A percentile compares a stretch with the other conserved stretches of the same genome.
phyloP scores from a whole-genome alignment of 371 early-diverging fungal genomes.

The Haplosporangium sp. region DNA sequence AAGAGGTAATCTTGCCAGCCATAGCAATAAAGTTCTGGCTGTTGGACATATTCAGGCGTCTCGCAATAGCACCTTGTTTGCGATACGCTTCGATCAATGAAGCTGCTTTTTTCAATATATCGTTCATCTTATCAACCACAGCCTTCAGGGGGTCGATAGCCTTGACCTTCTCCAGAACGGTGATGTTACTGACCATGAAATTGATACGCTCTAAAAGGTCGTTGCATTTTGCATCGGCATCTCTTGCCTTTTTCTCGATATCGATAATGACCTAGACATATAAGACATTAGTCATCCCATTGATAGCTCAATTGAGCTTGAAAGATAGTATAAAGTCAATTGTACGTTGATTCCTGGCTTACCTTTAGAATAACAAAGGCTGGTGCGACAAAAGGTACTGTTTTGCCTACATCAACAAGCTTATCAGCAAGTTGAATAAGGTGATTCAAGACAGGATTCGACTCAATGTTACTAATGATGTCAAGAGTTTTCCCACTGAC shows the following conservation, averaged over 20 bases:
- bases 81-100: conserved; percentile 61
- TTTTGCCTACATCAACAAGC: conserved; percentile 58
- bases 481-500: conserved; percentile 11
- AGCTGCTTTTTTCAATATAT: conserved; percentile 55
- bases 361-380: conserved; percentile 59
- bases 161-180: conserved; percentile 54
- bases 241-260: conserved; percentile 58
- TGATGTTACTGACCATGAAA: conserved; percentile 61
- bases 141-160: conserved; percentile 37
- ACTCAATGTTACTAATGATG: conserved; percentile 19
- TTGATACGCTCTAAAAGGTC: conserved; percentile 63
- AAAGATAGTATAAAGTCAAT: not conserved
- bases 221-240: conserved; percentile 58
- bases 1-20: conserved; percentile 44
- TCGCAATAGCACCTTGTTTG: conserved; percentile 60
- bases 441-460: conserved; percentile 37
- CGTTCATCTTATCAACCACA: conserved; percentile 56
- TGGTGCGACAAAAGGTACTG: conserved; percentile 61
- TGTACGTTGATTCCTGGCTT: not conserved
- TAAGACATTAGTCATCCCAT: not conserved
- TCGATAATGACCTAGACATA: conserved; percentile 60
- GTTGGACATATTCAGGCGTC: conserved; percentile 62
- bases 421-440: conserved; percentile 56
- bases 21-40: conserved; percentile 55
- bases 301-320: not conserved